These are phyloP conservation scores for Rhododendron kiyosumense DNA, from an alignment of 148 eudicot species.

Conservation along the genomic window DNA sequence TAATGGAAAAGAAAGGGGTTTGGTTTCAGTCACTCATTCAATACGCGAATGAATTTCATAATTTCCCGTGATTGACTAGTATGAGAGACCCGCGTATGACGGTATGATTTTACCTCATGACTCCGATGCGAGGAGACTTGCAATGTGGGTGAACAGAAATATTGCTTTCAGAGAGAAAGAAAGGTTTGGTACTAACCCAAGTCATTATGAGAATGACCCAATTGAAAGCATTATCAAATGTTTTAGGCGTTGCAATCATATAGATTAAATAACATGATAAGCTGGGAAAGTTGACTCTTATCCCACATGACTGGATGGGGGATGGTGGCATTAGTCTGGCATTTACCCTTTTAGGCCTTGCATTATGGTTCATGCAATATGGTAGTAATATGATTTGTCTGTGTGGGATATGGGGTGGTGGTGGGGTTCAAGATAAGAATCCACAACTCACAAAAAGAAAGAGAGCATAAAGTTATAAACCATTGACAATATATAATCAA, in stretches of 20 bases:
- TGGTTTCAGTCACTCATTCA: not conserved
- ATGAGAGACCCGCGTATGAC: not conserved
- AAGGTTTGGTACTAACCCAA: not conserved
- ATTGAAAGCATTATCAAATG: not conserved
- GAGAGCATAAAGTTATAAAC: not conserved
- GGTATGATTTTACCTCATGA: not conserved
- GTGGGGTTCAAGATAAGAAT: constrained; percentile 19
- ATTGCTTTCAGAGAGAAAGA: not conserved
- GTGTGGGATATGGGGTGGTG: not conserved
- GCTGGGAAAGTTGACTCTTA: not conserved
- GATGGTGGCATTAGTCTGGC: not conserved
- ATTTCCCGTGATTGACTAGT: not conserved
- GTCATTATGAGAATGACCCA: constrained; percentile 4
- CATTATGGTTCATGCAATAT: not conserved
- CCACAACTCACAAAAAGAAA: constrained; percentile 13
- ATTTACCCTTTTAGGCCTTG: not conserved
- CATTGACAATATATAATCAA: constrained; percentile 5
- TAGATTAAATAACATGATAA: not conserved
- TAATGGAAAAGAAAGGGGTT: not conserved
- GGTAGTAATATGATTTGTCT: not conserved
- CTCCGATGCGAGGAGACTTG: not conserved
- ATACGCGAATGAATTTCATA: not conserved
- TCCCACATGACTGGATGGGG: not conserved
- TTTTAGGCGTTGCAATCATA: not conserved
- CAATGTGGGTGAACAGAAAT: not conserved